Base-by-base conservation (phyloP, 1,284 basidiomycete species). In the Pisolithus thermaeus region DNA sequence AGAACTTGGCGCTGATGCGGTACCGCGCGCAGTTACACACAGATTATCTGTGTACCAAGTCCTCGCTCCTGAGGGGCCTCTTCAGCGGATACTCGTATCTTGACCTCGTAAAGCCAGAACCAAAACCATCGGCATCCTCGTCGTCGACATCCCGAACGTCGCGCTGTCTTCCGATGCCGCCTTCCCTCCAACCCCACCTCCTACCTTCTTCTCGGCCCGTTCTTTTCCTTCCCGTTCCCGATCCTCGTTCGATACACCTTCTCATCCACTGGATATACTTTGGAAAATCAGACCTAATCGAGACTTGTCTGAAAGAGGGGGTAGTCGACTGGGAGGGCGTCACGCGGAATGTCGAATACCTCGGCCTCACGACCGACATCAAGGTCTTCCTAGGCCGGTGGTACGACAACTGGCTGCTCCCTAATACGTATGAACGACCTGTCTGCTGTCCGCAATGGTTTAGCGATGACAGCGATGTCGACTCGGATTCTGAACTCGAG, bases 241-340 rank as follows among this genome's bases (percentile, higher is more conserved):
- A 90, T 62, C 81, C 85, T 0, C 68, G 76, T 0, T 89, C 86
- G 8, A 79, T 90, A 65, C 81, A 81, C 40, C 72, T 83, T 23
- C 76, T 90, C 59, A 69, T 87, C 55, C 82, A 87, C 61, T 90
- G 84, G 80, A 83, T 90, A 75, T 89, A 90, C 69, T 87, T 84
- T 64, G 87, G 84, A 30, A 71, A 75, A 47, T 80, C 79, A n/a
- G 66, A 70, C 41, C 73, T 73, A 52, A 84, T 90, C 58, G 76
- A 81, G 59, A 72, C 79, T 36, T 80, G 75, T 38, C 77, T 90
- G 20, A 73, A 77, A 53, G 66, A 72, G 20, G 80, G 82, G n/a
- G 65, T 70, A 47, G 73, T 88, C 47, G 78, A 78, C 42, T 90
- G 87, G 88, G 84, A 87, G 55, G 86, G 85, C 41, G 74, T 90